Evolutionary conservation across 441 rosid genomes (phyloP).

Genomic region (Flueggea neowawraea): DNA sequence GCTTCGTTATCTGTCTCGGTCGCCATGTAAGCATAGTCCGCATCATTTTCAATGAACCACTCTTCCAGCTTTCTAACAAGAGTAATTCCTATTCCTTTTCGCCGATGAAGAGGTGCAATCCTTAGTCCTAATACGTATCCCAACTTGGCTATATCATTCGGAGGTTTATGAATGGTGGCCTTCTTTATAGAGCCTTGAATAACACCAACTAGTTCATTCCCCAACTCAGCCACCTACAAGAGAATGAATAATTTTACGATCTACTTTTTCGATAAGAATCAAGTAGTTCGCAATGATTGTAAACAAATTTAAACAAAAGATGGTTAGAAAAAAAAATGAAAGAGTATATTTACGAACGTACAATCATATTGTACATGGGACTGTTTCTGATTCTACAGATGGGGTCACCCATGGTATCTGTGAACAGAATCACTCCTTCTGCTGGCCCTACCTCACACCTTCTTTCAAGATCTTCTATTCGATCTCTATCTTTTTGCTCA

Average conservation of each 20-base stretch:
- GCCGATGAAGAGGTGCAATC: conserved; percentile 47
- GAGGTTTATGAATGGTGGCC: conserved; percentile 37
- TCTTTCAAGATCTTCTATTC: conserved; percentile 54
- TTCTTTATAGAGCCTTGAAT: conserved; percentile 78
- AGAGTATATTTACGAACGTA: conserved; percentile 16
- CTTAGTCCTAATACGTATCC: conserved; percentile 72
- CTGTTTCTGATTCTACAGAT: conserved; percentile 74
- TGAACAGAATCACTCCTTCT: conserved; percentile 49
- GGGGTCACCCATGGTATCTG: conserved; percentile 86
- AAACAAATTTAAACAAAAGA: not conserved
- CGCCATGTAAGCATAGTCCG: conserved; percentile 73
- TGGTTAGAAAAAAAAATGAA: not conserved
- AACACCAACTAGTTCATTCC: conserved; percentile 56
- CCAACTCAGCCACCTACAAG: conserved; percentile 57
- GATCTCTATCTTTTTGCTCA: conserved; percentile 38
- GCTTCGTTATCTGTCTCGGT: conserved; percentile 68
- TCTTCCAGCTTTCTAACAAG: conserved; percentile 58
- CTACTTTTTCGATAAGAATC: conserved; percentile 7
- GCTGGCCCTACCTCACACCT: conserved; percentile 73
- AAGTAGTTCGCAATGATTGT: no score
- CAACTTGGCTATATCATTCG: conserved; percentile 38
- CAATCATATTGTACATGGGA: conserved; percentile 72
- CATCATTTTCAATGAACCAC: conserved; percentile 56
- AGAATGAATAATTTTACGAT: not conserved
- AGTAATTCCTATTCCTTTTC: conserved; percentile 51